phyloP scores from a whole-genome alignment of 2,329 filamentous ascomycete species.

The Talaromyces amestolkiae region DNA sequence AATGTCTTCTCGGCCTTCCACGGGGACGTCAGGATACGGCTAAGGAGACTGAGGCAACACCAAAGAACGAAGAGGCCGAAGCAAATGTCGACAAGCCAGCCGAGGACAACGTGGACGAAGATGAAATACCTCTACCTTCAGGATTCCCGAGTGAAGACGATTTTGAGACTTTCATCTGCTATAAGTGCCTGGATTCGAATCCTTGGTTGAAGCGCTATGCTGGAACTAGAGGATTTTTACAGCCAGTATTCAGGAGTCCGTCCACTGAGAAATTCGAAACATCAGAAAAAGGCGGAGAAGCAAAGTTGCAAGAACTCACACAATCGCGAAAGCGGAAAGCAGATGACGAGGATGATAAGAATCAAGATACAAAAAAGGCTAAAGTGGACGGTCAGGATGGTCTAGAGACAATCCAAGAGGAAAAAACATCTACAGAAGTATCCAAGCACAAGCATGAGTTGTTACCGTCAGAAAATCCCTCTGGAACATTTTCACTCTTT shows the following conservation, averaged over 20 bases:
- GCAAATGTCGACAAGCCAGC: conserved; percentile 36
- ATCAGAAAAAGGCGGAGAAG: conserved; percentile 17
- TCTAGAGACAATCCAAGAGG: conserved; percentile 32
- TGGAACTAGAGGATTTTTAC: conserved; percentile 73
- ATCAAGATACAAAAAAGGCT: conserved; percentile 46
- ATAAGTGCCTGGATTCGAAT: conserved; percentile 83
- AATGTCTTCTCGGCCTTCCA: conserved; percentile 79
- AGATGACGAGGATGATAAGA: conserved; percentile 46
- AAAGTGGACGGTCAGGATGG: conserved; percentile 37
- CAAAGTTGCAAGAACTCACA: conserved; percentile 22
- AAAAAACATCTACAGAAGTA: conserved; percentile 23
- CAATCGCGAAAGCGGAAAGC: conserved; percentile 65
- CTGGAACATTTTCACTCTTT: conserved; percentile 74
- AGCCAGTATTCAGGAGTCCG: conserved; percentile 58
- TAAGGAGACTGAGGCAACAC: conserved; percentile 3
- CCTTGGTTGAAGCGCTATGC: conserved; percentile 93
- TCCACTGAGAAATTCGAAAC: conserved; percentile 7
- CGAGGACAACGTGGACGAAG: conserved; percentile 44
- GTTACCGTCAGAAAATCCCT: conserved; percentile 55
- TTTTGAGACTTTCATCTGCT: conserved; percentile 89
- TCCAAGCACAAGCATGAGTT: conserved; percentile 60
- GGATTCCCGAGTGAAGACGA: conserved; percentile 86
- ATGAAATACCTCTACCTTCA: conserved; percentile 67
- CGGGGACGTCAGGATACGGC: conserved; percentile 58
- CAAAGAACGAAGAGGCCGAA: conserved; percentile 24